Evolutionary conservation across 306 rosid species (phyloP), one percentile per base, ranked within the genome.

Genomic region (Sechiopsis laciniata): DNA sequence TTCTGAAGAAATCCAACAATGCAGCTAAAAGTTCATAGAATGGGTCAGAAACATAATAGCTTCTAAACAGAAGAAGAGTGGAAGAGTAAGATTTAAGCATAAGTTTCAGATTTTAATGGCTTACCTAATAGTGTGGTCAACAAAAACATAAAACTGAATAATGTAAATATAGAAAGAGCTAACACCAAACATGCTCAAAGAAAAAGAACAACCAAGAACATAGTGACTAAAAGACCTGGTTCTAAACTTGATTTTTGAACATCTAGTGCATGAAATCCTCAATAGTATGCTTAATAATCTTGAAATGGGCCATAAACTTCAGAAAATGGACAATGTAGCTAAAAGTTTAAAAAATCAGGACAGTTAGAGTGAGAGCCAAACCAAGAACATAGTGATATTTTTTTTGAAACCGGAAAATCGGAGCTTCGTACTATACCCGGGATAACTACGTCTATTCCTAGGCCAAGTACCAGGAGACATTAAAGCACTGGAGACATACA

Each of bases 1-100:
- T 20, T 20, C 3, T 45, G 35, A 45, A 67, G 56, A 67, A 46
- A 67, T 12, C 54, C 73, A 46, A 46, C 56, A 46, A 46, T 45
- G 55, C 17, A 19, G 19, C 35, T 46, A 17, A 45, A 67, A 67
- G 72, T 46, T 46, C 19, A 20, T 46, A 46, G 40, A 67, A 67
- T 46, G 15, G 73, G 29, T 45, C 56, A 46, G 29, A 45, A 22
- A 46, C 19, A 67, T 21, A 46, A 46, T 67, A 46, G 73, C 48
- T 20, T 46, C 26, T 42, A 5, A 42, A 10, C 10, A 65, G 73
- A 67, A 67, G 10, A 51, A 46, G 12, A 46, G 6, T 46, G 20
- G 53, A 32, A 46, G 73, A 12, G 73, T 67, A 12, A 67, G 73
- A 20, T 67, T 20, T 67, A 46, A 67, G 55, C 35, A 66, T 21